A percentile compares a stretch with the other conserved stretches of the same genome.
These are phyloP conservation scores for Obelidium mucronatum DNA, from an alignment of 192 early-diverging fungal species.

Conservation along the genomic window DNA sequence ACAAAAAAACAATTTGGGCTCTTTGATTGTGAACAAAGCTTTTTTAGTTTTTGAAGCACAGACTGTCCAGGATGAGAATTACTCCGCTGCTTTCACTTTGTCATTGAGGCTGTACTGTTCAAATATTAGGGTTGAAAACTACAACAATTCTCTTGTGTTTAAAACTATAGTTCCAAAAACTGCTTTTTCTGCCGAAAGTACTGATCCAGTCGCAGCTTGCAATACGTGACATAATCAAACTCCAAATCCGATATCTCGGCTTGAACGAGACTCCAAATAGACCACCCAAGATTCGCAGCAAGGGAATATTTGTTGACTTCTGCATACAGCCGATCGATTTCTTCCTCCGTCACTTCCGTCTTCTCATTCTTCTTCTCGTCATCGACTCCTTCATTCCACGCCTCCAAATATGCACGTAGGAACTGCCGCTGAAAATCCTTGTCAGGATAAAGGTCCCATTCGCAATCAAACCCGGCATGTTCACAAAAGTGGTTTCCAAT, in stretches of 20 bases:
- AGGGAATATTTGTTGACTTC: conserved; percentile 85
- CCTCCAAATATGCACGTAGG: conserved; percentile 76
- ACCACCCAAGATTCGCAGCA: conserved; percentile 72
- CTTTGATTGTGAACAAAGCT: too few relatives aligned
- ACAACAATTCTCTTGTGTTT: too few relatives aligned
- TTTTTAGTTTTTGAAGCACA: too few relatives aligned
- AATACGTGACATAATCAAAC: conserved; percentile 94
- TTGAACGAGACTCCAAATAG: conserved; percentile 61
- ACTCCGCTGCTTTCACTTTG: not conserved
- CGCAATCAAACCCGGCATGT: conserved; percentile 92
- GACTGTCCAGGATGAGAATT: too few relatives aligned
- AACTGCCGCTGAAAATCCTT: conserved; percentile 76
- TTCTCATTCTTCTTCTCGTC: conserved; percentile 27
- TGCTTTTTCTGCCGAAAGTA: conserved; percentile 46
- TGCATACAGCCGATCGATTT: conserved; percentile 67
- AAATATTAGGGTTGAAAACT: too few relatives aligned
- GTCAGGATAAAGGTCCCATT: conserved; percentile 83
- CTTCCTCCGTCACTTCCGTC: conserved; percentile 39
- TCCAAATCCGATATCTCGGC: conserved; percentile 90
- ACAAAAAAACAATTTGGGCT: not conserved
- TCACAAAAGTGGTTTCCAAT: conserved; percentile 98
- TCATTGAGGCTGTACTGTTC: not conserved
- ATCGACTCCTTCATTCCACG: not conserved
- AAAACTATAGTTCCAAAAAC: conserved; percentile 42
- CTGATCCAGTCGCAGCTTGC: conserved; percentile 79